Evolutionary conservation across 176 grass and related monocot genomes (phyloP).

Genomic region (Bromus sterilis): DNA sequence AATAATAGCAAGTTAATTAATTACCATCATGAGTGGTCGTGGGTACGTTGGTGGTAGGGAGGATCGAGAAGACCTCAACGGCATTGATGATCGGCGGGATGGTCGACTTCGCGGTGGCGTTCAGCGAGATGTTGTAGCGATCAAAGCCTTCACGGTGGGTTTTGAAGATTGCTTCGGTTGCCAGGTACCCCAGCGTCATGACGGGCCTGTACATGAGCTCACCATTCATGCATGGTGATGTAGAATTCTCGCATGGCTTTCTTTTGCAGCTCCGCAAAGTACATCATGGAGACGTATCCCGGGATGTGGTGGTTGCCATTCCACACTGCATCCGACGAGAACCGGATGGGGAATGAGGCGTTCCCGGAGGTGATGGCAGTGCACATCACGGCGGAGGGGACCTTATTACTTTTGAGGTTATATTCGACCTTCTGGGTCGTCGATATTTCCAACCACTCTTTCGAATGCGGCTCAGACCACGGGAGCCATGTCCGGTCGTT

Average conservation of each 20-base stretch:
- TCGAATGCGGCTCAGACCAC: not conserved
- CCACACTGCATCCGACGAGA: not conserved
- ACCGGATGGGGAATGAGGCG: slow-evolving; percentile 16
- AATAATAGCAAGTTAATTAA: too few relatives aligned
- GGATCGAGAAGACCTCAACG: slow-evolving; percentile 10
- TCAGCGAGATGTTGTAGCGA: slow-evolving; percentile 1
- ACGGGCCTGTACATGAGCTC: not conserved
- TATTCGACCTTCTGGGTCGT: not conserved
- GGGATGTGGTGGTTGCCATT: too few relatives aligned
- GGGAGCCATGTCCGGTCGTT: slow-evolving; percentile 11
- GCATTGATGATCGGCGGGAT: slow-evolving; percentile 42
- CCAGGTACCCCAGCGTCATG: not conserved
- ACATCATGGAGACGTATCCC: not conserved
- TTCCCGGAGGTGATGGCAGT: slow-evolving; percentile 23
- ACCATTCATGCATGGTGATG: not conserved
- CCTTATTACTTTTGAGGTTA: not conserved
- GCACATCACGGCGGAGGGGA: slow-evolving; percentile 37
- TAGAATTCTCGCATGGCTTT: slow-evolving; percentile 15
- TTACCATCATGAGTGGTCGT: too few relatives aligned
- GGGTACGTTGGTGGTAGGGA: not conserved
- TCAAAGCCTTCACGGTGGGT: fast-evolving
- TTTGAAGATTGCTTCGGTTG: not conserved
- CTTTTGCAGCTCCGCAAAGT: slow-evolving; percentile 19
- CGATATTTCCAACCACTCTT: not conserved
- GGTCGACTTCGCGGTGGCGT: slow-evolving; percentile 14